phyloP scores from a whole-genome alignment of 1,284 basidiomycete species.

The Fomitopsis palustris region DNA sequence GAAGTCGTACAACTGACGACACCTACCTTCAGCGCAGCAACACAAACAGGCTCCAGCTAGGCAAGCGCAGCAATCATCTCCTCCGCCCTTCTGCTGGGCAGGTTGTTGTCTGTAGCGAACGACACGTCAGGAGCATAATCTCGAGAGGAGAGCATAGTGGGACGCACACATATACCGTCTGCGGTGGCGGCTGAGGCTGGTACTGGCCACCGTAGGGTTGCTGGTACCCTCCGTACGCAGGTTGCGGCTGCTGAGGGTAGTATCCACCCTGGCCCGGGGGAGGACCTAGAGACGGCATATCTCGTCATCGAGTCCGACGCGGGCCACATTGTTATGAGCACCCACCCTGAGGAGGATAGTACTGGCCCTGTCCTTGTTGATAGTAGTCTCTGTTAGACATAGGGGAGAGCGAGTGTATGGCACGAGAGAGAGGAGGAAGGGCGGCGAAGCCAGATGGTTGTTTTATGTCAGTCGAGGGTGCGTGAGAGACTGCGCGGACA shows the following conservation, averaged over 20 bases:
- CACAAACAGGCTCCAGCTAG: constrained; percentile 69
- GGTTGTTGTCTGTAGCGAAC: constrained; percentile 25
- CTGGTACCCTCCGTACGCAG: constrained; percentile 51
- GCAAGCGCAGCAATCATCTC: constrained; percentile 63
- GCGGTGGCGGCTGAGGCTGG: constrained; percentile 66
- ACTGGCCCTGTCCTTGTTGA: constrained; percentile 45
- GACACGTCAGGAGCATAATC: neutral
- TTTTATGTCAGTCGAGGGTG: constrained; percentile 3
- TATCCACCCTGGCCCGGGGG: constrained; percentile 66
- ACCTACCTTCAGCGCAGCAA: constrained; percentile 75
- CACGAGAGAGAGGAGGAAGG: constrained; percentile 1
- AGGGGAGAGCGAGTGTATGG: constrained; percentile 16
- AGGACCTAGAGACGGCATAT: constrained; percentile 37
- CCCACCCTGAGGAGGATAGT: constrained; percentile 69
- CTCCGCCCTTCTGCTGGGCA: constrained; percentile 34
- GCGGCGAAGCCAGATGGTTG: neutral
- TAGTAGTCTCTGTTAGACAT: constrained; percentile 82
- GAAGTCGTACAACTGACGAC: neutral
- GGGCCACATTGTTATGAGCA: constrained; percentile 1
- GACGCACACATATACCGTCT: constrained; percentile 72
- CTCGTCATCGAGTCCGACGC: neutral
- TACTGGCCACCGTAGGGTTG: constrained; percentile 40
- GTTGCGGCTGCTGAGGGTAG: constrained; percentile 74
- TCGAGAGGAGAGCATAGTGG: neutral
- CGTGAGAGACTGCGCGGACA: constrained; percentile 2